Conservation (phyloP, 169 alveolate genomes). For the Neospora caninum region DNA sequence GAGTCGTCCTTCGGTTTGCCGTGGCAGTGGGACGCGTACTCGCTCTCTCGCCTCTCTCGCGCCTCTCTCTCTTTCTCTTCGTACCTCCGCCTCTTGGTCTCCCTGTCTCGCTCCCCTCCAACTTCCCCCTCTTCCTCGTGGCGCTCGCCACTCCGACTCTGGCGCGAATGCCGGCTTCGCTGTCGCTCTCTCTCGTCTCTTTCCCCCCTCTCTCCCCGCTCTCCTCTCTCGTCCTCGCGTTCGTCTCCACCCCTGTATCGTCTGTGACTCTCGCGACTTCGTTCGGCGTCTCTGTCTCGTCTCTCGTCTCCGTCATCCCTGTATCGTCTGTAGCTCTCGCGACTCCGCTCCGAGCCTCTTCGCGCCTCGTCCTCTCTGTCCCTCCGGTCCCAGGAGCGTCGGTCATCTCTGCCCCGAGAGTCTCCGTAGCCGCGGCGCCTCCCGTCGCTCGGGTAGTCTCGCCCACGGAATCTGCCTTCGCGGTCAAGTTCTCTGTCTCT, state of each 20-base stretch:
- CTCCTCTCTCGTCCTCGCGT: neutral
- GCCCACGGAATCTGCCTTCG: neutral
- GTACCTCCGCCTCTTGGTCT: neutral
- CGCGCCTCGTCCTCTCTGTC: neutral
- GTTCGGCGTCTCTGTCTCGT: neutral
- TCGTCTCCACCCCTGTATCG: neutral
- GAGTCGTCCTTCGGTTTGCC: neutral
- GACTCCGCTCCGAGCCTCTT: neutral
- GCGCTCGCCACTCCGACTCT: neutral
- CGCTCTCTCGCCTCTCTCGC: neutral
- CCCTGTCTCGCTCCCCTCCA: neutral
- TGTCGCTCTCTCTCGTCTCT: neutral
- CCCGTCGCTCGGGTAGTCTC: neutral
- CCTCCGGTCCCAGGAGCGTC: neutral
- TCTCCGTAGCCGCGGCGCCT: constrained; percentile 11
- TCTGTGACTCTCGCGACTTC: neutral
- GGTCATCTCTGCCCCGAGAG: neutral
- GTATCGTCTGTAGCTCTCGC: neutral
- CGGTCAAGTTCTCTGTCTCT: constrained; percentile 34
- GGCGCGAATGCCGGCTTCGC: neutral
- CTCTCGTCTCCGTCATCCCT: neutral
- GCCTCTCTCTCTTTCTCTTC: neutral
- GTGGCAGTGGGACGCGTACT: neutral
- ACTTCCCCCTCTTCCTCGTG: neutral
- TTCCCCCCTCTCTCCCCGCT: neutral